These are phyloP conservation scores for Rhexocercosporidium sp. DNA, from an alignment of 2,329 filamentous ascomycete species.

Conservation along the genomic window DNA sequence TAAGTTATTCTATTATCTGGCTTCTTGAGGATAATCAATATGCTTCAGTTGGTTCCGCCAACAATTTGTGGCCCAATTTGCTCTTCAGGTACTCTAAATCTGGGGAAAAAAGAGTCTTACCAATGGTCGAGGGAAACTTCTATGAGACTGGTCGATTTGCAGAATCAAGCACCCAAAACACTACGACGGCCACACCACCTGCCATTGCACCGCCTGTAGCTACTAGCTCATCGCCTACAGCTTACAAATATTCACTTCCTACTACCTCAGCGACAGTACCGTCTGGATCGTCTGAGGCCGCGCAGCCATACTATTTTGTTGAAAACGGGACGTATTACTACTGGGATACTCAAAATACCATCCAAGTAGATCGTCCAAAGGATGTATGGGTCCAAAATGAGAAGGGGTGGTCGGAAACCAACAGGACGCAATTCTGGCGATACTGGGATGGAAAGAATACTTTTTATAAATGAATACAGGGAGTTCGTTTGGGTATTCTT, in stretches of 20 bases:
- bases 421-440: constrained; percentile 15
- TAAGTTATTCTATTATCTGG: constrained; percentile 22
- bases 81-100: constrained; percentile 22
- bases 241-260: no score
- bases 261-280: constrained; percentile 5
- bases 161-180: no score
- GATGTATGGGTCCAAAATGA: constrained; percentile 24
- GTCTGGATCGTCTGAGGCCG: constrained; percentile 14
- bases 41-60: constrained; percentile 6
- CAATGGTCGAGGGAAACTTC: constrained; percentile 19
- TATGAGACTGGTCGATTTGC: neutral
- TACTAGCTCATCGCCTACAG: constrained; percentile 3
- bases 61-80: constrained; percentile 20
- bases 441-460: constrained; percentile 20
- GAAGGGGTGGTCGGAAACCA: constrained; percentile 19
- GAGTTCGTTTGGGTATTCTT: no score
- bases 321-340: constrained; percentile 16
- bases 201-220: neutral
- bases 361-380: constrained; percentile 20
- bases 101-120: constrained; percentile 20
- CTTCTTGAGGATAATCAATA: constrained; percentile 15
- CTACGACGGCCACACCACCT: constrained; percentile 19
- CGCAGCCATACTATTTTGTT: constrained; percentile 22
- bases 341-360: constrained; percentile 7
- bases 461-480: constrained; percentile 17